Conservation (phyloP, 2,329 filamentous ascomycete genomes). For the Fusarium fracticaudum region DNA sequence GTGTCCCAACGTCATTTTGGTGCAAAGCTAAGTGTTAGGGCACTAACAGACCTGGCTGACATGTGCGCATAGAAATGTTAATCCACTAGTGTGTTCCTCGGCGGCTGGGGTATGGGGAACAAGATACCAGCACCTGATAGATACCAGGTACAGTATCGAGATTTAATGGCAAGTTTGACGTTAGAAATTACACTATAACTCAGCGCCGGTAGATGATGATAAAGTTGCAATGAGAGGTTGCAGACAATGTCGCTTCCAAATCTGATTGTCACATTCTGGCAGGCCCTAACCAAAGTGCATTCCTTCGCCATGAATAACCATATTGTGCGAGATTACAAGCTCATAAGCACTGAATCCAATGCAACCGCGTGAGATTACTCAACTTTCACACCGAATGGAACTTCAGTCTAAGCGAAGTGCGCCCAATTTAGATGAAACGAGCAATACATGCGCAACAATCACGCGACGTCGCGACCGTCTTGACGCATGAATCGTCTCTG, state of each 20-base stretch:
- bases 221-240: not conserved
- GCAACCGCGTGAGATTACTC: not conserved
- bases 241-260: not conserved
- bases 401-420: not conserved
- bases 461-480: not conserved
- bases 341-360: not conserved
- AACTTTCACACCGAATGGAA: not conserved
- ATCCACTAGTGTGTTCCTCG: not conserved
- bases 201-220: rapidly evolving
- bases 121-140: too few relatives aligned
- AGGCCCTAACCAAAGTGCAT: not conserved
- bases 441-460: not conserved
- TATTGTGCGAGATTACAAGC: not conserved
- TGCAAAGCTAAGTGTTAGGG: not conserved
- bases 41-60: rapidly evolving
- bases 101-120: rapidly evolving
- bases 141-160: rapidly evolving
- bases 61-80: rapidly evolving
- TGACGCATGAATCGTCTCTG: not conserved
- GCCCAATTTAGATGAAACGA: not conserved
- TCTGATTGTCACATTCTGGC: not conserved
- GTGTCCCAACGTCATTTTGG: not conserved
- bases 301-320: not conserved
- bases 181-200: not conserved
- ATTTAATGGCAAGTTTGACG: rapidly evolving